Evolutionary conservation across 2,329 filamentous ascomycete species (phyloP).

Genomic region (Aspergillus neoniger): DNA sequence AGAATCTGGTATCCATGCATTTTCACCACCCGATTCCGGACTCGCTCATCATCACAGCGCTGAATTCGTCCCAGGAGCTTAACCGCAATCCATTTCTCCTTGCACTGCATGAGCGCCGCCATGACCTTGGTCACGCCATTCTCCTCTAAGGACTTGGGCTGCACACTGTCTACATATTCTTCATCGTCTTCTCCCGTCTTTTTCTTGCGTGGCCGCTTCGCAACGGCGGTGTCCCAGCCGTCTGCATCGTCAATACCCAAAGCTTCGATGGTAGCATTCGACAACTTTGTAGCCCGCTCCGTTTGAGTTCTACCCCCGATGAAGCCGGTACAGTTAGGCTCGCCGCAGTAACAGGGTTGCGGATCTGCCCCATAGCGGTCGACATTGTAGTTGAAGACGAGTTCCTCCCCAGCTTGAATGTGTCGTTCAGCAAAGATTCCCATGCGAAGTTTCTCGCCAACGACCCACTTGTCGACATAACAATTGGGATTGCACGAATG

Average conservation of each 20-base stretch:
- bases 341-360: slow-evolving; percentile 94
- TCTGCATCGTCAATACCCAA: slow-evolving; percentile 92
- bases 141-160: slow-evolving; percentile 76
- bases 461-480: slow-evolving; percentile 99
- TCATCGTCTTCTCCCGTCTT: slow-evolving; percentile 88
- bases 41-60: slow-evolving; percentile 79
- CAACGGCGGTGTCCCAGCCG: slow-evolving; percentile 85
- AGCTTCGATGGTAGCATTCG: slow-evolving; percentile 86
- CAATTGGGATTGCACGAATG: slow-evolving; percentile 99
- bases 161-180: slow-evolving; percentile 88
- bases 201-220: slow-evolving; percentile 91
- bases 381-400: slow-evolving; percentile 99
- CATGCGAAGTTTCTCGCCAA: slow-evolving; percentile 96
- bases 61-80: slow-evolving; percentile 90
- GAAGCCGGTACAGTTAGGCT: slow-evolving; percentile 91
- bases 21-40: slow-evolving; percentile 83
- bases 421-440: slow-evolving; percentile 90
- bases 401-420: slow-evolving; percentile 85
- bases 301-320: slow-evolving; percentile 98
- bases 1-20: slow-evolving; percentile 98
- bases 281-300: slow-evolving; percentile 88
- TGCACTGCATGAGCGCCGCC: slow-evolving; percentile 94
- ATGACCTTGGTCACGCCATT: slow-evolving; percentile 90
- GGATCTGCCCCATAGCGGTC: slow-evolving; percentile 96
- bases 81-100: slow-evolving; percentile 98